Percentiles rank a stretch among this genome's conserved stretches.
Evolutionary conservation across 495 filamentous ascomycete species (phyloP).

Genomic region (Penicillium atrosanguineum): DNA sequence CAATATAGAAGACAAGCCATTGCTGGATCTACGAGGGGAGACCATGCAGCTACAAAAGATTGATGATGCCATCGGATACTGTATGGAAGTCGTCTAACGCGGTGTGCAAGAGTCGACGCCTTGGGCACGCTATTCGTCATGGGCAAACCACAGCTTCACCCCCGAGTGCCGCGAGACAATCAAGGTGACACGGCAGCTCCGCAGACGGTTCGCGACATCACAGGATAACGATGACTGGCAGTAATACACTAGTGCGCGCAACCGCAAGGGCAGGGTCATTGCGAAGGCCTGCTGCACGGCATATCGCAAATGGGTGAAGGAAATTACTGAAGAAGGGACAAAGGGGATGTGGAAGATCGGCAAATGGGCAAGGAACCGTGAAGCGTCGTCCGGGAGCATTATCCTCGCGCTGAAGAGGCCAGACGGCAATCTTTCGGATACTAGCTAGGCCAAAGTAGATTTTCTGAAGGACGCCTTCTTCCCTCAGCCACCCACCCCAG

Average conservation of each 20-base stretch:
- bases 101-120: neutral
- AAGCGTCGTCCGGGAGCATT: neutral
- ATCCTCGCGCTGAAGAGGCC: slow-evolving; percentile 1
- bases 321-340: slow-evolving; percentile 5
- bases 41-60: neutral
- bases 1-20: too few species aligned
- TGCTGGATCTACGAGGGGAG: too few species aligned
- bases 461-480: slow-evolving; percentile 24
- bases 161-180: slow-evolving; percentile 10
- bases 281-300: neutral
- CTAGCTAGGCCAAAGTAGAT: slow-evolving; percentile 12
- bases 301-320: neutral
- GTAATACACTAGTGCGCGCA: neutral
- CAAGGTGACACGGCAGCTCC: neutral
- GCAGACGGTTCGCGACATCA: neutral
- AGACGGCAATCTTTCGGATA: neutral
- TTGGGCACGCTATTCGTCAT: neutral
- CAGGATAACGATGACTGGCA: neutral
- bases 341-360: slow-evolving; percentile 11
- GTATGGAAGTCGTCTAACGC: neutral
- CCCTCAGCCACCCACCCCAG: slow-evolving; percentile 11
- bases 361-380: slow-evolving; percentile 12
- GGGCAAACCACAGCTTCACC: slow-evolving; percentile 7
- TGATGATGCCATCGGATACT: neutral
- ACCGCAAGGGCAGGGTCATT: neutral